Percentiles rank a stretch among this genome's conserved stretches.
Evolutionary conservation across 192 early-diverging fungal genomes (phyloP).

Genomic region (Mortierella alpina): DNA sequence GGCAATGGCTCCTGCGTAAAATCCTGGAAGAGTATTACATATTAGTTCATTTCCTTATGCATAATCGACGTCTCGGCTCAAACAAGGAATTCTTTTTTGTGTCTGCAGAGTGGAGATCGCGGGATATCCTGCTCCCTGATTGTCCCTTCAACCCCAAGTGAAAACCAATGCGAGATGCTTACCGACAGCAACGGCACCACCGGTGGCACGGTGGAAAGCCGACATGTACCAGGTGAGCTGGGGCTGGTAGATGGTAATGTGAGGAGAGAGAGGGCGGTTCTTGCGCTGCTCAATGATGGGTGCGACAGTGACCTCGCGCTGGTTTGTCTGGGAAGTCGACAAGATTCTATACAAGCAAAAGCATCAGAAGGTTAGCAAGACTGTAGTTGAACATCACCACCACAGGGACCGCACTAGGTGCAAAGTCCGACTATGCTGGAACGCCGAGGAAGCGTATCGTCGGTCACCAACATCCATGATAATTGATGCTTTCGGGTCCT

Average conservation of each 20-base stretch:
- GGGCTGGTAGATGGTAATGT: slow-evolving; percentile 91
- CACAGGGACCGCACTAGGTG: too few relatives aligned
- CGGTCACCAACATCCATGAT: too few relatives aligned
- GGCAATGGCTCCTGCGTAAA: slow-evolving; percentile 75
- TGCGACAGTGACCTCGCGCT: slow-evolving; percentile 38
- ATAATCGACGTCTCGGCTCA: too few relatives aligned
- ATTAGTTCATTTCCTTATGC: not conserved
- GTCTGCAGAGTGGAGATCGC: too few relatives aligned
- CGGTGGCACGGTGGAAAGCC: slow-evolving; percentile 78
- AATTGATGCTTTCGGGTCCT: too few relatives aligned
- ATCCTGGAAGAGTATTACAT: slow-evolving; percentile 46
- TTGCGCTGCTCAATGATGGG: slow-evolving; percentile 62
- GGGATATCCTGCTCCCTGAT: too few relatives aligned
- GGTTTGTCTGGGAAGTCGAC: slow-evolving; percentile 36
- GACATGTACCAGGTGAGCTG: slow-evolving; percentile 90
- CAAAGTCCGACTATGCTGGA: too few relatives aligned
- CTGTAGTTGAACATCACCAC: too few relatives aligned
- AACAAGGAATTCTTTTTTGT: too few relatives aligned
- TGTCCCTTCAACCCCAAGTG: not conserved
- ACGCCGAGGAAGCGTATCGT: too few relatives aligned
- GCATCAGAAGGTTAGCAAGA: too few relatives aligned
- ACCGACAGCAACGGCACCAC: slow-evolving; percentile 76
- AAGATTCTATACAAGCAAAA: slow-evolving; percentile 26
- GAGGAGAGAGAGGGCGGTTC: slow-evolving; percentile 84
- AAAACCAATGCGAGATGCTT: slow-evolving; percentile 14